These are phyloP conservation scores for Wilcoxina mikolae DNA, from an alignment of 495 filamentous ascomycete species.

Conservation along the genomic window DNA sequence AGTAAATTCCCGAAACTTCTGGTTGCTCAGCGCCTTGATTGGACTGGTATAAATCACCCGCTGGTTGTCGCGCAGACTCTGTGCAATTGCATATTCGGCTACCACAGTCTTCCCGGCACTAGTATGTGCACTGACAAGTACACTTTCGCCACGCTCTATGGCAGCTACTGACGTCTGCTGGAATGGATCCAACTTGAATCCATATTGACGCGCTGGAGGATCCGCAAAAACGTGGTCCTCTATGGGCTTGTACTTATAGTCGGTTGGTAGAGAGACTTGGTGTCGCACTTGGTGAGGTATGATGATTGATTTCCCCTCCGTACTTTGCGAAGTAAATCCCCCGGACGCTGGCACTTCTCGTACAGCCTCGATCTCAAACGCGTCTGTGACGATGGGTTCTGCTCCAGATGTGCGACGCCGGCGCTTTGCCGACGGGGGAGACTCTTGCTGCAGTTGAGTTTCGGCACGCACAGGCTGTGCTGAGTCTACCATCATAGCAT, in stretches of 20 bases:
- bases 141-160: conserved; percentile 88
- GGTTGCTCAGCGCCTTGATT: conserved; percentile 95
- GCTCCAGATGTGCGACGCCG: conserved; percentile 49
- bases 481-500: conserved; percentile 39
- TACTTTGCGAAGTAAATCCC: conserved; percentile 49
- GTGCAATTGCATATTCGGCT: conserved; percentile 94
- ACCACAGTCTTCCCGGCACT: conserved; percentile 96
- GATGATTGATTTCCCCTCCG: conserved; percentile 47
- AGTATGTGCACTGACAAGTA: conserved; percentile 92
- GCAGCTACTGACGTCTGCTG: conserved; percentile 84
- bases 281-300: conserved; percentile 95
- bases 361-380: conserved; percentile 91
- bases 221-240: conserved; percentile 77
- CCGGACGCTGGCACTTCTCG: conserved; percentile 68
- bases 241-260: conserved; percentile 85
- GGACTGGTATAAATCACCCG: conserved; percentile 98
- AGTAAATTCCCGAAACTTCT: conserved; percentile 92
- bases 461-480: conserved; percentile 25
- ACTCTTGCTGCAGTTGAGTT: conserved; percentile 16
- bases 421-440: conserved; percentile 43
- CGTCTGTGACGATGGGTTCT: conserved; percentile 77
- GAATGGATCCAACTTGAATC: conserved; percentile 92
- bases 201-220: conserved; percentile 64
- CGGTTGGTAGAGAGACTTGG: conserved; percentile 85
- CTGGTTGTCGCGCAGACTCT: conserved; percentile 92